Conservation (phyloP, 495 filamentous ascomycete species). For the Staphylotrichum tortipilum region DNA sequence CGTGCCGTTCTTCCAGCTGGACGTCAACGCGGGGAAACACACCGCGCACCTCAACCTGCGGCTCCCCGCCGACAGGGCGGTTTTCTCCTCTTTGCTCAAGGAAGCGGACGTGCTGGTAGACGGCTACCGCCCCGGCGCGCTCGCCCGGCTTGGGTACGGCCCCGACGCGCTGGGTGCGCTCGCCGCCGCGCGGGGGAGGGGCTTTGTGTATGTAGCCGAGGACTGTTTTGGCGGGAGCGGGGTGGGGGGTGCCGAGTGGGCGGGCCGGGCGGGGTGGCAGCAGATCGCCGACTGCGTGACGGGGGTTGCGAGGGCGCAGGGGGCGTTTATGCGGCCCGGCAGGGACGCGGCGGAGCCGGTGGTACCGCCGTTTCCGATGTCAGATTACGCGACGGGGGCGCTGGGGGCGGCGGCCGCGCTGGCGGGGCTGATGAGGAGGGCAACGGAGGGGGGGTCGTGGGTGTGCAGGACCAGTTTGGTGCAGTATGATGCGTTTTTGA, state of each 20-base stretch:
- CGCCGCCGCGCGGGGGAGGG: slow-evolving; percentile 46
- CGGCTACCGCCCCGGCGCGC: slow-evolving; percentile 58
- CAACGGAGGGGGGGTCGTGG: slow-evolving; percentile 55
- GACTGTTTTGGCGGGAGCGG: slow-evolving; percentile 57
- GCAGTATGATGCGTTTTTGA: slow-evolving; percentile 63
- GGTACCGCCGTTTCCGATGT: slow-evolving; percentile 75
- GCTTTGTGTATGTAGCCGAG: slow-evolving; percentile 62
- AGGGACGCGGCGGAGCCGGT: no score
- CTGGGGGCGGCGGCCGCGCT: slow-evolving; percentile 59
- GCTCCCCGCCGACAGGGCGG: slow-evolving; percentile 36
- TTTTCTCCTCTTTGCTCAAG: slow-evolving; percentile 51
- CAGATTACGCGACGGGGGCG: slow-evolving; percentile 66
- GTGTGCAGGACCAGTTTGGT: slow-evolving; percentile 47
- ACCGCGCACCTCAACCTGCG: slow-evolving; percentile 49
- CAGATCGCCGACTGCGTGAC: slow-evolving; percentile 49
- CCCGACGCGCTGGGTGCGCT: slow-evolving; percentile 42
- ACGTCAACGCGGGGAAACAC: slow-evolving; percentile 66
- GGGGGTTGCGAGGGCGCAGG: slow-evolving; percentile 67
- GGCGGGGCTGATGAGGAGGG: slow-evolving; percentile 52
- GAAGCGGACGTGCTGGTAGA: slow-evolving; percentile 56
- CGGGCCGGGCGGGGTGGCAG: slow-evolving; percentile 47
- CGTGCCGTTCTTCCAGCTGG: slow-evolving; percentile 74
- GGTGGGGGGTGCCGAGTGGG: slow-evolving; percentile 30
- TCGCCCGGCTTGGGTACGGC: slow-evolving; percentile 58
- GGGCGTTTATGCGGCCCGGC: slow-evolving; percentile 58